A percentile compares a stretch with the other conserved stretches of the same genome.
phyloP scores from a whole-genome alignment of 1,284 basidiomycete species.

The Testicularia cyperi region DNA sequence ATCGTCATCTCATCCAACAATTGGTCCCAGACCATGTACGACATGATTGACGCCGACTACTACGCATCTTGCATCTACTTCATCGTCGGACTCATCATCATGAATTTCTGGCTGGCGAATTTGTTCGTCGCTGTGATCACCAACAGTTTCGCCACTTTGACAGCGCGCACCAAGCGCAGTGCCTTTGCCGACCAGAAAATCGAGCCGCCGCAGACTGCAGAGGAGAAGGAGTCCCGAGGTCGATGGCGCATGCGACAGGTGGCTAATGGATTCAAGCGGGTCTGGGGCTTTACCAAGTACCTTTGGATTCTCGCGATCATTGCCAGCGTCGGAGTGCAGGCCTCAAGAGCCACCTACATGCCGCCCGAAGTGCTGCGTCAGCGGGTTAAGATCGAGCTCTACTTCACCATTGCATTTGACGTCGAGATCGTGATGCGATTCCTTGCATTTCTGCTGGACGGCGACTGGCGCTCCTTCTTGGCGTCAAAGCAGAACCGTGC shows the following conservation, averaged over 20 bases:
- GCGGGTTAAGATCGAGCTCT: constrained; percentile 70
- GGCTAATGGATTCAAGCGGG: constrained; percentile 49
- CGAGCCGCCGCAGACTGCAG: constrained; percentile 2
- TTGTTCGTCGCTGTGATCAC: constrained; percentile 95
- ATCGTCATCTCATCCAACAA: constrained; percentile 73
- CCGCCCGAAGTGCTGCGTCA: constrained; percentile 8
- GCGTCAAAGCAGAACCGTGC: constrained; percentile 70
- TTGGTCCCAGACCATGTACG: constrained; percentile 75
- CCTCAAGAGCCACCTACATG: constrained; percentile 68
- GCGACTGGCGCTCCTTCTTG: constrained; percentile 82
- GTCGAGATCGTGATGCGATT: constrained; percentile 82
- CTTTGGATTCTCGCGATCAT: constrained; percentile 67
- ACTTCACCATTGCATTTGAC: constrained; percentile 81
- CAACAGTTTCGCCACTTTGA: constrained; percentile 87
- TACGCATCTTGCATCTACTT: constrained; percentile 85
- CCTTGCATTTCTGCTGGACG: constrained; percentile 67
- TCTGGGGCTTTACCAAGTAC: constrained; percentile 54
- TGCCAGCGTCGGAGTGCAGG: constrained; percentile 72
- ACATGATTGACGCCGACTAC: constrained; percentile 87
- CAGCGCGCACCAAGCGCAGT: constrained; percentile 83
- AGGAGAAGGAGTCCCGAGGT: constrained; percentile 5
- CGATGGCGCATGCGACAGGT: constrained; percentile 31
- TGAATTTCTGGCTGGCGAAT: constrained; percentile 70
- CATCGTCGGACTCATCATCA: constrained; percentile 67
- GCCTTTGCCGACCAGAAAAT: constrained; percentile 73